Conservation (phyloP, 768 basidiomycete species). For the Lactarius hengduanensis region DNA sequence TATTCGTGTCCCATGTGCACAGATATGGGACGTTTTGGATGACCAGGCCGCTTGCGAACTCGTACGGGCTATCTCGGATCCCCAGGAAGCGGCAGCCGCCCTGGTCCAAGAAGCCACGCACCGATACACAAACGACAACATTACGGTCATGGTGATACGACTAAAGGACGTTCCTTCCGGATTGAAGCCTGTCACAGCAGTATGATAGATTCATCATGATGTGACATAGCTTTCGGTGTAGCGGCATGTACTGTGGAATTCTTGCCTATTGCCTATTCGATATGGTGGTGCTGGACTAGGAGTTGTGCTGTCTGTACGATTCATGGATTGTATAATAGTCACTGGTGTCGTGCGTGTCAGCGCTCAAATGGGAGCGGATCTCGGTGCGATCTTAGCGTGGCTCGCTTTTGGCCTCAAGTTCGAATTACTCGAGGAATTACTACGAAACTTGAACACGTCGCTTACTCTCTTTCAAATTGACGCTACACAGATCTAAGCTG, state of each 20-base stretch:
- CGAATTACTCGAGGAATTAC: background rate
- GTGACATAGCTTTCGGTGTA: constrained; percentile 1
- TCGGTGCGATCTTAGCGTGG: background rate
- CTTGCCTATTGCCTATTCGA: background rate
- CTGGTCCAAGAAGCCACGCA: constrained; percentile 81
- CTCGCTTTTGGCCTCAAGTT: background rate
- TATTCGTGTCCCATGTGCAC: constrained; percentile 3
- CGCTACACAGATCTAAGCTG: constrained; percentile 32
- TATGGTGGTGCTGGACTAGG: background rate
- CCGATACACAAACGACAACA: constrained; percentile 92
- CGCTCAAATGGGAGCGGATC: background rate
- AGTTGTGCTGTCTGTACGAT: background rate
- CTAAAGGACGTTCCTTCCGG: constrained; percentile 52
- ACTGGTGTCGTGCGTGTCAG: background rate
- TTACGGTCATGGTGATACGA: constrained; percentile 86
- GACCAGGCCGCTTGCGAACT: constrained; percentile 92
- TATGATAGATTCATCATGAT: constrained; percentile 20
- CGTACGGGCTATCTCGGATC: constrained; percentile 65
- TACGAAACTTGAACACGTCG: background rate
- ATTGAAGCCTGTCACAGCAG: constrained; percentile 21
- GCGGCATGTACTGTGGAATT: background rate
- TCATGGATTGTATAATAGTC: background rate
- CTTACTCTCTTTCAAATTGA: constrained; percentile 24
- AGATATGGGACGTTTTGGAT: constrained; percentile 96
- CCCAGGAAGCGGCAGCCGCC: constrained; percentile 75